phyloP scores from a whole-genome alignment of 257 asterid species.

The Capsicum rhomboideum region DNA sequence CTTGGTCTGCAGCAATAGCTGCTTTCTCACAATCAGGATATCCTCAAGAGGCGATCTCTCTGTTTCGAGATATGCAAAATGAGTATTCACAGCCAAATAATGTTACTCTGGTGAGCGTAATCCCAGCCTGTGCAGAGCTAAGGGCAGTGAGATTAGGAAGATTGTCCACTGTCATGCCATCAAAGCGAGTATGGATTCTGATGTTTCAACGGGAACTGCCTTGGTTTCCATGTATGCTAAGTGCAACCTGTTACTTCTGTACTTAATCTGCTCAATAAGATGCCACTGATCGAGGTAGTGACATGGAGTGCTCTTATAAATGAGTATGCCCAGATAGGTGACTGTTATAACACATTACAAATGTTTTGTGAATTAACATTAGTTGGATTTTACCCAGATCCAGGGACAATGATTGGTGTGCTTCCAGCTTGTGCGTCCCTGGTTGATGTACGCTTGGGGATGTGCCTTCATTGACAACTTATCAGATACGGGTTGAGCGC shows the following conservation, averaged over 20 bases:
- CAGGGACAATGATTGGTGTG: constrained; percentile 30
- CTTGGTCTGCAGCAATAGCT: constrained; percentile 37
- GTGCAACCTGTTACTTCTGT: constrained; percentile 16
- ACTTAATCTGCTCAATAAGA: constrained; percentile 12
- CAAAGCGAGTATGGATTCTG: constrained; percentile 15
- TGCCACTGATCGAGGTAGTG: constrained; percentile 27
- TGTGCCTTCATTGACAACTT: constrained; percentile 19
- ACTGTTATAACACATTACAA: constrained; percentile 13
- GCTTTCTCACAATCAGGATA: constrained; percentile 39
- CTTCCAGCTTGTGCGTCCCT: constrained; percentile 33
- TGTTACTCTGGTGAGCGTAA: constrained; percentile 27
- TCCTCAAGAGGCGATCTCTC: constrained; percentile 23
- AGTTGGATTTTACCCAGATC: constrained; percentile 23
- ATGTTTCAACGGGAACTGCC: constrained; percentile 30
- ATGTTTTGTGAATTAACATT: constrained; percentile 16
- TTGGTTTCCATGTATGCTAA: constrained; percentile 40
- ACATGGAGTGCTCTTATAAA: constrained; percentile 39
- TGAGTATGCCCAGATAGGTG: constrained; percentile 28
- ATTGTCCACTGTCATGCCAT: constrained; percentile 31
- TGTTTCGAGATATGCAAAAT: constrained; percentile 31
- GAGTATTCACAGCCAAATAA: constrained; percentile 18
- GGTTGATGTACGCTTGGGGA: constrained; percentile 18
- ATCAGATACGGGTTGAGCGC: constrained; percentile 22
- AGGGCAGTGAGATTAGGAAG: constrained; percentile 19
- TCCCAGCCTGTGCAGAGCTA: constrained; percentile 33